phyloP scores from a whole-genome alignment of 129 eudicot genomes.

The Artemisia argyi region DNA sequence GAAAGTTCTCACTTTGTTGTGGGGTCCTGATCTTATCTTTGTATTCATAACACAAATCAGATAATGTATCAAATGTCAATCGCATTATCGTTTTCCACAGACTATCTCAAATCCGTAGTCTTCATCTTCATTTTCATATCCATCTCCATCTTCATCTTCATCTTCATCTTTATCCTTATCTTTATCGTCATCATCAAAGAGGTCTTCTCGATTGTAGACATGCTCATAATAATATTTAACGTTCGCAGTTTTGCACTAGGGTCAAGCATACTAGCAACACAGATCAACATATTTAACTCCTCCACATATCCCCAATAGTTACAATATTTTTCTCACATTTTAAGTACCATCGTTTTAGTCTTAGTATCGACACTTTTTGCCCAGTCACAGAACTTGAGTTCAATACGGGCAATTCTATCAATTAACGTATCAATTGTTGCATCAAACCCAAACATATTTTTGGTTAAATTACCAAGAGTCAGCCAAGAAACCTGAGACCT shows the following conservation, averaged over 20 bases:
- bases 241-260: background rate
- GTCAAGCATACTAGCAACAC: background rate
- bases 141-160: no score
- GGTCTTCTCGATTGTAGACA: background rate
- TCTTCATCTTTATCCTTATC: background rate
- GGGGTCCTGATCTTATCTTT: background rate
- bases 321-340: background rate
- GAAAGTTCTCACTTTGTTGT: no score
- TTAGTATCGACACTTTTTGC: background rate
- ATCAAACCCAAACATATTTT: background rate
- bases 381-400: background rate
- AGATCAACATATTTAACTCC: background rate
- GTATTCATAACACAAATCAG: background rate
- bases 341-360: background rate
- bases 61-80: background rate
- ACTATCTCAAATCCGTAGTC: background rate
- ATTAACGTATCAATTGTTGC: background rate
- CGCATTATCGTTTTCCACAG: background rate
- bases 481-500: background rate
- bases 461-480: background rate
- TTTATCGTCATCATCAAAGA: background rate
- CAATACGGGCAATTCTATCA: background rate
- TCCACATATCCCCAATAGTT: background rate
- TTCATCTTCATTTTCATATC: no score
- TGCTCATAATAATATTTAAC: background rate